Conservation (phyloP, 139 green algal species). For the Coelastrella sp. region DNA sequence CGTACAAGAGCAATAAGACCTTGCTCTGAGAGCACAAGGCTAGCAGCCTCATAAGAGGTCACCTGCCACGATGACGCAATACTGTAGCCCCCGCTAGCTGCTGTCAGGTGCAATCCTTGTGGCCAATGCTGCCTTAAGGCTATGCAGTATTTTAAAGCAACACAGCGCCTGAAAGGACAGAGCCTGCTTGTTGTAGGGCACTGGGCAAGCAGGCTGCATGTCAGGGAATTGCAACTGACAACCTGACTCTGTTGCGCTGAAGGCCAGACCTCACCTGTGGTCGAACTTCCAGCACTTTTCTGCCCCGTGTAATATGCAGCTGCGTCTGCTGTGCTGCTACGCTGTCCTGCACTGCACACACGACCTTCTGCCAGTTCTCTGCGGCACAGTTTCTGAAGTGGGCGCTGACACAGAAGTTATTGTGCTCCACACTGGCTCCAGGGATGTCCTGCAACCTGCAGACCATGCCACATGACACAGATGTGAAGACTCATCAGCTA, state of each 20-base stretch:
- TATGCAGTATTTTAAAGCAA: no score
- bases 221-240: neutral
- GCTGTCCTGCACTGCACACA: constrained; percentile 68
- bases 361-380: constrained; percentile 71
- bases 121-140: no score
- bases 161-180: no score
- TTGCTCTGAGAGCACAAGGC: no score
- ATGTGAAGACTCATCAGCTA: neutral
- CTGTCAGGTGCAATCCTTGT: no score
- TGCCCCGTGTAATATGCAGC: constrained; percentile 83
- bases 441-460: constrained; percentile 74
- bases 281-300: constrained; percentile 96
- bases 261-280: constrained; percentile 66
- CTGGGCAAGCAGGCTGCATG: no score
- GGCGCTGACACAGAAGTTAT: constrained; percentile 95
- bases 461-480: neutral
- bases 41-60: no score
- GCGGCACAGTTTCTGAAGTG: constrained; percentile 93
- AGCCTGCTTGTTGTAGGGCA: no score
- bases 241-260: neutral
- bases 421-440: constrained; percentile 94
- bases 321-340: constrained; percentile 49
- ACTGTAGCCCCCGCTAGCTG: no score
- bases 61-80: no score
- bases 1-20: no score